phyloP scores from a whole-genome alignment of 306 rosid species.

The Vigna radiata region DNA sequence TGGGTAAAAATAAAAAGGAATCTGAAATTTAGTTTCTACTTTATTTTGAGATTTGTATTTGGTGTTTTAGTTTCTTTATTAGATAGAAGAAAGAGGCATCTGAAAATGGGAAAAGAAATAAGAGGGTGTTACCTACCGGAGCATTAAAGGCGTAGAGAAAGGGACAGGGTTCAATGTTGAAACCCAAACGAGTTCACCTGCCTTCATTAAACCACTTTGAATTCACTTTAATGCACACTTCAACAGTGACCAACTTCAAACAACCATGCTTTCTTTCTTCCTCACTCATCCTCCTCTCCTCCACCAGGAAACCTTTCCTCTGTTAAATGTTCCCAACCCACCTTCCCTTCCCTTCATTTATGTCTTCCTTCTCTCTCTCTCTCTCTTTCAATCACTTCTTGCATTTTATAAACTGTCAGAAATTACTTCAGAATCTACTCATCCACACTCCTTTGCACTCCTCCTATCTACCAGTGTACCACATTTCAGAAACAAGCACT shows the following conservation, averaged over 20 bases:
- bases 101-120: background rate
- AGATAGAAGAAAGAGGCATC: background rate
- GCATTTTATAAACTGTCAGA: conserved; percentile 49
- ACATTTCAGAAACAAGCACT: conserved; percentile 2
- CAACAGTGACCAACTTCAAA: conserved; percentile 67
- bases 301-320: conserved; percentile 38
- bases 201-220: conserved; percentile 85
- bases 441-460: conserved; percentile 17
- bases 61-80: background rate
- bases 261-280: conserved; percentile 54
- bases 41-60: too few relatives aligned
- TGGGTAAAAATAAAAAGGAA: too few relatives aligned
- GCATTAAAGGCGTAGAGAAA: conserved; percentile 56
- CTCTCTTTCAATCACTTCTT: conserved; percentile 42
- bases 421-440: conserved; percentile 42
- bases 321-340: conserved; percentile 77
- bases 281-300: conserved; percentile 42
- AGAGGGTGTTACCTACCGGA: conserved; percentile 51
- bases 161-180: conserved; percentile 51
- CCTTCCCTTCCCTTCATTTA: conserved; percentile 73
- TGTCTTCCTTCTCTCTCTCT: conserved; percentile 21
- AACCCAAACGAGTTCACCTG: conserved; percentile 72
- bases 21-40: too few relatives aligned
- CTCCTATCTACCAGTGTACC: conserved; percentile 45
- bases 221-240: conserved; percentile 81